Evolutionary conservation across 129 eudicot genomes (phyloP).

Genomic region (Flaveria brownii): DNA sequence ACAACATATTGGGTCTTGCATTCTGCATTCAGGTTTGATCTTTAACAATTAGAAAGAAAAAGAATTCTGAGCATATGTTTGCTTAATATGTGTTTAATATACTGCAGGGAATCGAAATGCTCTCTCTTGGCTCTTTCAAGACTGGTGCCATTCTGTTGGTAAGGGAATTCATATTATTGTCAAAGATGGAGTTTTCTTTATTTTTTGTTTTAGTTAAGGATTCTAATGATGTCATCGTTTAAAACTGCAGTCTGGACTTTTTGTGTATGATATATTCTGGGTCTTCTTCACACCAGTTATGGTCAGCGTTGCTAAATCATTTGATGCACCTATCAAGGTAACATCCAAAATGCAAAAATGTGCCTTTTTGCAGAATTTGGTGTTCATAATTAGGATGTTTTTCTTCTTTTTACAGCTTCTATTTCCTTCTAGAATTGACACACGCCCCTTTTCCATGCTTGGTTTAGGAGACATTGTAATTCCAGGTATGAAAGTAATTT

Average conservation of each 20-base stretch:
- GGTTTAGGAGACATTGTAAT: slow-evolving; percentile 96
- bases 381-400: background rate
- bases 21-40: slow-evolving; percentile 86
- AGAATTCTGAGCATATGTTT: background rate
- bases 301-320: slow-evolving; percentile 98
- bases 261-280: slow-evolving; percentile 94
- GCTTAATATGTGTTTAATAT: background rate
- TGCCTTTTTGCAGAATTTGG: background rate
- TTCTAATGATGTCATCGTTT: slow-evolving; percentile 11
- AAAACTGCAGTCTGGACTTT: slow-evolving; percentile 75
- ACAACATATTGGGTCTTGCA: slow-evolving; percentile 86
- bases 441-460: slow-evolving; percentile 93
- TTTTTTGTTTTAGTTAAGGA: background rate
- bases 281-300: slow-evolving; percentile 96
- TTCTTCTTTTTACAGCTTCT: slow-evolving; percentile 63
- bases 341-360: slow-evolving; percentile 20
- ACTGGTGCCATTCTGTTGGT: slow-evolving; percentile 95
- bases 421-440: slow-evolving; percentile 74
- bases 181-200: background rate
- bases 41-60: background rate
- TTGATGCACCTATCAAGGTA: slow-evolving; percentile 99
- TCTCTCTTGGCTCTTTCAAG: slow-evolving; percentile 93
- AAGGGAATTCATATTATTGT: slow-evolving; percentile 25
- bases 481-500: slow-evolving; percentile 60
- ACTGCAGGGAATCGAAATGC: slow-evolving; percentile 91